phyloP scores from a whole-genome alignment of 768 basidiomycete genomes.

The Hydnomerulius pinastri region DNA sequence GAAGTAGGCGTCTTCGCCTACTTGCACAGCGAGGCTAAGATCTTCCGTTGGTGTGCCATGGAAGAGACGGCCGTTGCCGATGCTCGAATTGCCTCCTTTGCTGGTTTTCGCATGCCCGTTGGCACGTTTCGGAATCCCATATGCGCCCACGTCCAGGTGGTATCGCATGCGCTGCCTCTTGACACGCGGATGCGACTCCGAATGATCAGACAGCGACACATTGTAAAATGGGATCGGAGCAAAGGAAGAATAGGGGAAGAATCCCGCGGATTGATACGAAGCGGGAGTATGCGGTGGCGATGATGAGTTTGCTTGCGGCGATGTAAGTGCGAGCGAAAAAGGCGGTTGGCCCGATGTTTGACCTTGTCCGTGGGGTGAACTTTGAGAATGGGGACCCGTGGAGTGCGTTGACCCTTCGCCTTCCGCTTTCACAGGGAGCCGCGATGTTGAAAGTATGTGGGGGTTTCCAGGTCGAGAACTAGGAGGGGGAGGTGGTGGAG shows the following conservation, averaged over 20 bases:
- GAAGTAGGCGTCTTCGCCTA: constrained; percentile 94
- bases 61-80: constrained; percentile 26
- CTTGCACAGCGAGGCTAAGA: constrained; percentile 63
- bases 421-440: constrained; percentile 48
- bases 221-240: constrained; percentile 31
- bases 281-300: constrained; percentile 31
- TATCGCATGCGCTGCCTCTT: constrained; percentile 39
- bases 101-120: constrained; percentile 31
- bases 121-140: constrained; percentile 74
- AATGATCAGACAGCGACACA: constrained; percentile 26
- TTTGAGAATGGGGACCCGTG: constrained; percentile 29
- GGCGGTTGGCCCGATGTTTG: constrained; percentile 35
- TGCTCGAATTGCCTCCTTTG: constrained; percentile 17
- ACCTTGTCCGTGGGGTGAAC: constrained; percentile 37
- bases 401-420: constrained; percentile 43
- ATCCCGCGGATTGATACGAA: constrained; percentile 32
- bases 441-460: constrained; percentile 41
- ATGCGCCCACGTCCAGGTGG: constrained; percentile 76
- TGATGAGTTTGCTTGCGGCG: constrained; percentile 38
- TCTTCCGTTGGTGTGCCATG: constrained; percentile 33
- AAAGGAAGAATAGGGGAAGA: constrained; percentile 40
- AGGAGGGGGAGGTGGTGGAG: constrained; percentile 39
- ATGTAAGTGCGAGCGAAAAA: constrained; percentile 47
- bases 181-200: constrained; percentile 29
- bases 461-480: constrained; percentile 42